Conservation (phyloP, 1,284 basidiomycete species). For the Leccinum olivaceoglutinosum region DNA sequence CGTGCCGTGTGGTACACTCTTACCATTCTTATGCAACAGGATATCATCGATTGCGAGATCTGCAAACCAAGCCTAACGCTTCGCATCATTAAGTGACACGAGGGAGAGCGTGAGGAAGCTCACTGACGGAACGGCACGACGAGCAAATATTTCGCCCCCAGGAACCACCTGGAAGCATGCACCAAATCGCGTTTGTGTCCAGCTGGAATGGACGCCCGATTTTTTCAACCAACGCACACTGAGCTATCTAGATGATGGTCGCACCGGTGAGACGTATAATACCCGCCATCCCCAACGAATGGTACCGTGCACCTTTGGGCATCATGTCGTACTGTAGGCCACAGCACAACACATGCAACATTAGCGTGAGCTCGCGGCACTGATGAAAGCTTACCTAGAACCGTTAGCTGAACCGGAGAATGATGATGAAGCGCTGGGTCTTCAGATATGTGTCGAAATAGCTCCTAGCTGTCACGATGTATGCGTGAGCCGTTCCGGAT, state of each 20-base stretch:
- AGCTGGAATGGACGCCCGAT: neutral
- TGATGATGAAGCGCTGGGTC: neutral
- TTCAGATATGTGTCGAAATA: neutral
- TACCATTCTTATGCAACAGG: slow-evolving; percentile 83
- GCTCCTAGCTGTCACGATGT: neutral
- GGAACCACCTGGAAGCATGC: neutral
- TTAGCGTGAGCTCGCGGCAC: neutral
- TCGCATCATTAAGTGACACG: slow-evolving; percentile 88
- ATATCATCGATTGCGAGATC: slow-evolving; percentile 89
- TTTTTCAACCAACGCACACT: neutral
- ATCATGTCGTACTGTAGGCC: neutral
- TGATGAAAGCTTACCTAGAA: neutral
- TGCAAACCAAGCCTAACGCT: slow-evolving; percentile 83
- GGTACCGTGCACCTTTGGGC: neutral
- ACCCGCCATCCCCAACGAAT: neutral
- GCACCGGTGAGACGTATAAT: neutral
- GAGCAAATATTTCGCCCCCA: slow-evolving; percentile 63
- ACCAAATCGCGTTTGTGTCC: neutral
- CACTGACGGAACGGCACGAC: slow-evolving; percentile 65
- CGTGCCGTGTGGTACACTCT: slow-evolving; percentile 89
- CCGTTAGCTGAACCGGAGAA: neutral
- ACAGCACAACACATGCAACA: neutral
- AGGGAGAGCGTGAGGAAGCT: slow-evolving; percentile 41
- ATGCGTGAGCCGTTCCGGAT: neutral
- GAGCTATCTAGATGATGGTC: neutral